These are phyloP conservation scores for Chaetothyriales sp. DNA, from an alignment of 2,329 filamentous ascomycete species.

Conservation along the genomic window DNA sequence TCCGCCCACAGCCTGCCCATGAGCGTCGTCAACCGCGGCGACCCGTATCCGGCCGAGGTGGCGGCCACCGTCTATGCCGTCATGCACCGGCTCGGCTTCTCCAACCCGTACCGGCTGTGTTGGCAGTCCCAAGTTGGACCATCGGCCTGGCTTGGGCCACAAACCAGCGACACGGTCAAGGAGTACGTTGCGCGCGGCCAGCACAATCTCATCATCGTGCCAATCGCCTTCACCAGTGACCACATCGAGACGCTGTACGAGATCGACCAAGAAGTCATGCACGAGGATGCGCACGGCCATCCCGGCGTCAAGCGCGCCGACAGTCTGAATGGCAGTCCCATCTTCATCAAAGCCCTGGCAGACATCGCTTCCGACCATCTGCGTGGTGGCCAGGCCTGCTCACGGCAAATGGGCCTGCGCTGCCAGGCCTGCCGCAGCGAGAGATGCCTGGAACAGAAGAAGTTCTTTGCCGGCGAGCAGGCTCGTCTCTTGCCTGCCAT, in stretches of 20 bases:
- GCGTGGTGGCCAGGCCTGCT: slow-evolving; percentile 55
- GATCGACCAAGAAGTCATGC: slow-evolving; percentile 87
- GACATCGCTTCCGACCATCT: slow-evolving; percentile 75
- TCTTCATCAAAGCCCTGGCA: slow-evolving; percentile 82
- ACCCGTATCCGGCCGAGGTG: slow-evolving; percentile 90
- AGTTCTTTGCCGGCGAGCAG: slow-evolving; percentile 43
- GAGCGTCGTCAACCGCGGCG: slow-evolving; percentile 90
- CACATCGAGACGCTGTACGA: slow-evolving; percentile 97
- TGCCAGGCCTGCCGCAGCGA: slow-evolving; percentile 91
- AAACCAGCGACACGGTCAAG: slow-evolving; percentile 78
- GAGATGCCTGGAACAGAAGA: slow-evolving; percentile 60
- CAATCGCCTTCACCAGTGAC: slow-evolving; percentile 96
- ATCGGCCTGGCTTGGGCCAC: slow-evolving; percentile 85
- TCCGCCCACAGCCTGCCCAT: slow-evolving; percentile 94
- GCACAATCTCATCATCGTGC: slow-evolving; percentile 79
- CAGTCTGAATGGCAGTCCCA: slow-evolving; percentile 75
- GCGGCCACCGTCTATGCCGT: slow-evolving; percentile 92
- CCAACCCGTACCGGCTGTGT: slow-evolving; percentile 81
- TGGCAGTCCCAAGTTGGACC: slow-evolving; percentile 99
- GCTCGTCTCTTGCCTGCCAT: slow-evolving; percentile 11
- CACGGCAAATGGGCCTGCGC: slow-evolving; percentile 72
- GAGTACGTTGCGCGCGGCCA: slow-evolving; percentile 83
- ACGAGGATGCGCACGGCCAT: slow-evolving; percentile 54
- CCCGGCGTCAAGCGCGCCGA: slow-evolving; percentile 78
- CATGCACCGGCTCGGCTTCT: slow-evolving; percentile 79